Evolutionary conservation across 2,329 filamentous ascomycete genomes (phyloP), one percentile per base, ranked within the genome.

Genomic region (Myotisia sp.): DNA sequence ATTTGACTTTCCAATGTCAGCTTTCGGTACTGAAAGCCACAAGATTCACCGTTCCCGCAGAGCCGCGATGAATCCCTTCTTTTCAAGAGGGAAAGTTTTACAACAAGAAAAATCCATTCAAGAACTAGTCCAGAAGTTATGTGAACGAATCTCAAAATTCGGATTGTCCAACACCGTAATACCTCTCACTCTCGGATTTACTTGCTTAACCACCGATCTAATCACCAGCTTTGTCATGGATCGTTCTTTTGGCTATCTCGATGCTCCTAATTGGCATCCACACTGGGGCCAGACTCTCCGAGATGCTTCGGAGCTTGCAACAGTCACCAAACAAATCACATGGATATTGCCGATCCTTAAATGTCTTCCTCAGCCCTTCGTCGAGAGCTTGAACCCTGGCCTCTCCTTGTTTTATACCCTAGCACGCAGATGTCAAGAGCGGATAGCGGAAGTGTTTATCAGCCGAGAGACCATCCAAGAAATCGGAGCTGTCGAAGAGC

Each of bases 141-240:
- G 39, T 17, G 9, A 29, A 8, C 33, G 38, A 4, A 28, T 44
- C 26, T 19, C 39, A n/a, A 22, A 41, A 3, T 41, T 41, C 21
- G 16, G 22, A 3, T 27, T 8, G 8, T 6, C 19, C 1, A 24
- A 32, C 4, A 28, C 34, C 24, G 18, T 29, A 1, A 28, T 41
- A 3, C 40, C 42, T 3, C 26, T 44, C 6, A 42, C 42, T 8
- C 38, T 44, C 4, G 42, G 42, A 8, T 44, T 39, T 20, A 41
- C 38, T 7, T 44, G 42, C 29, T 31, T 44, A 5, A 59, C 59
- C 2, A 61, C 60, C 20, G 63, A 66, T 20, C 55, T 65, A 28
- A 61, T 67, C 41, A 62, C 60, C 39, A 52, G 60, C 34, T 64
- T 63, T 38, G 48, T 47, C n/a, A 47, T 55, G 44, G 47, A 47